phyloP scores from a whole-genome alignment of 2,329 filamentous ascomycete species.

The Calonectria pteridis region DNA sequence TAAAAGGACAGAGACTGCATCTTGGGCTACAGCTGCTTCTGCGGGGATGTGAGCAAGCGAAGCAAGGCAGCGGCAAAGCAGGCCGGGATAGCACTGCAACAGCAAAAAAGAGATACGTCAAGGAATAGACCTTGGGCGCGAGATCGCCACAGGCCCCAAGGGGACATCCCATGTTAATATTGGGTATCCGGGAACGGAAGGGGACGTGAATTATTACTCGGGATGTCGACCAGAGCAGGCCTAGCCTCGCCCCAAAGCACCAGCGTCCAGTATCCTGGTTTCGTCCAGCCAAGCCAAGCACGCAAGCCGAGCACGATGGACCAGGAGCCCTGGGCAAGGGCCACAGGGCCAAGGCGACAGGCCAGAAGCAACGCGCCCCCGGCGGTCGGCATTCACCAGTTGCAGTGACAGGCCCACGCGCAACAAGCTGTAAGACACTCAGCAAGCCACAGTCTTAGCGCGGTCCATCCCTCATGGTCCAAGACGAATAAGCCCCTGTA shows the following conservation, averaged over 20 bases:
- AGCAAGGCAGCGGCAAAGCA: constrained; percentile 2
- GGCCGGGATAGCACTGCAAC: not conserved
- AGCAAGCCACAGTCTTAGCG: constrained; percentile 42
- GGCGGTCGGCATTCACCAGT: constrained; percentile 40
- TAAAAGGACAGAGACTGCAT: constrained; percentile 17
- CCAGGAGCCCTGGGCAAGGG: constrained; percentile 3
- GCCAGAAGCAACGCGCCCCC: constrained; percentile 30
- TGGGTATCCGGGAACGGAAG: constrained; percentile 11
- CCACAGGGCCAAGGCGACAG: constrained; percentile 25
- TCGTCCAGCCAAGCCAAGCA: constrained; percentile 11
- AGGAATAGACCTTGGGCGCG: constrained; percentile 19
- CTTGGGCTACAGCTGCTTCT: constrained; percentile 16
- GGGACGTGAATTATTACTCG: not conserved
- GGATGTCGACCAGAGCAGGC: constrained; percentile 1
- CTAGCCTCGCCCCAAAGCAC: constrained; percentile 2
- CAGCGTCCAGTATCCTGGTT: constrained; percentile 8
- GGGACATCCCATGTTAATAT: constrained; percentile 42
- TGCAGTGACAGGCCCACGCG: constrained; percentile 25
- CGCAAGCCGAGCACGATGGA: constrained; percentile 4
- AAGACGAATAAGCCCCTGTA: constrained; percentile 38
- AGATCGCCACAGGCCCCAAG: constrained; percentile 31
- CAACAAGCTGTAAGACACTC: constrained; percentile 40
- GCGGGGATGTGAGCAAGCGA: constrained; percentile 4
- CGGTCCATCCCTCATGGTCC: constrained; percentile 27
- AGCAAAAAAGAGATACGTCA: constrained; percentile 5